phyloP scores from a whole-genome alignment of 176 grass and related monocot genomes.

The Eleusine indica region DNA sequence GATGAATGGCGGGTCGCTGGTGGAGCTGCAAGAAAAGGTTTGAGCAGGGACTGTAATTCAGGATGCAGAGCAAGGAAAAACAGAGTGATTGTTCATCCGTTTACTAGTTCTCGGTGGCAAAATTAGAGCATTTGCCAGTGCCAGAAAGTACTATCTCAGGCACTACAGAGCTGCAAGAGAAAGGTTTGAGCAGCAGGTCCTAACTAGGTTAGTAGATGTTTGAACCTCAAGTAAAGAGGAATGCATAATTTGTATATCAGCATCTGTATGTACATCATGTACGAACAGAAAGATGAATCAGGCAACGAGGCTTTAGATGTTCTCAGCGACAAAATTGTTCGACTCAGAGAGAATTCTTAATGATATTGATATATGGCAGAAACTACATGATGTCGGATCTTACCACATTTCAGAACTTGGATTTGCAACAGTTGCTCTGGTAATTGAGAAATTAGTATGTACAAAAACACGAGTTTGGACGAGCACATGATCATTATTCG shows the following conservation, averaged over 20 bases:
- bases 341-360: background rate
- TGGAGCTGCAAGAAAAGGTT: slow-evolving; percentile 50
- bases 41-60: slow-evolving; percentile 17
- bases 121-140: background rate
- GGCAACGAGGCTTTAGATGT: background rate
- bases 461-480: background rate
- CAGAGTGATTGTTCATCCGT: background rate
- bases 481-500: slow-evolving; percentile 10
- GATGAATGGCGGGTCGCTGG: background rate
- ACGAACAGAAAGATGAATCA: background rate
- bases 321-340: background rate
- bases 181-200: background rate
- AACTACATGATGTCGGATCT: background rate
- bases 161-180: background rate
- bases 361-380: background rate
- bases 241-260: background rate
- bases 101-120: background rate
- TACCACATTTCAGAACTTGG: background rate
- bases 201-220: background rate
- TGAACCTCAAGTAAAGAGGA: slow-evolving; percentile 19
- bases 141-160: background rate
- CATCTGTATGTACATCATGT: background rate
- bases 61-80: slow-evolving; percentile 13
- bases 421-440: background rate
- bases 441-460: too few species aligned